Base-by-base conservation (phyloP, 2,329 filamentous ascomycete species). In the Diaporthe capsici region DNA sequence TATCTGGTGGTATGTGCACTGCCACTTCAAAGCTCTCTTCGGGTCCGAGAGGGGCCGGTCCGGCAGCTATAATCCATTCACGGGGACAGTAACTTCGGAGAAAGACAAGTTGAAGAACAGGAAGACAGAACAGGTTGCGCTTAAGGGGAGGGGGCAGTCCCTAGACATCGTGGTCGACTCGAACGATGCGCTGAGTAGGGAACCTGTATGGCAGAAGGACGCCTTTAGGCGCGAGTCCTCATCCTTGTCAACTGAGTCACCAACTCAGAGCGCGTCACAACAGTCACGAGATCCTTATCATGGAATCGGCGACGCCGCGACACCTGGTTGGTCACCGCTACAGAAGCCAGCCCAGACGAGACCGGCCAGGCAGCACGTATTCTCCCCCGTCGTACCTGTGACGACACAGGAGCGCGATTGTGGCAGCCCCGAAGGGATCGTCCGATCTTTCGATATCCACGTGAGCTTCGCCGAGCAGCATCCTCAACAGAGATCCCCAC, bases 1-100 rank as follows among this genome's bases (percentile, higher is more conserved):
- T 74, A 83, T 88, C 31, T 86, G 85, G 78, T 76, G 82, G 53
- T 83, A 83, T 72, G 80, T 85, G n/a, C 77, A 74, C 15, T 65
- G 77, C 20, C 78, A 78, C 70, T 81, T 80, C 76, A 78, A 77
- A 10, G 61, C 71, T 6, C 71, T 79, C 39, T 61, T 61, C 34
- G 57, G 57, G 34, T 25, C 57, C 22, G 13, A 15, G 2, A 39
- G n/a, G 34, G 34, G 57, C 22, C 57, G n/a, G 57, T n/a, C 34
- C 20, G 57, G 22, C 57, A 25, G 34, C 57, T 61, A 61, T 10
- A 61, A 61, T 42, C 57, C 57, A 4, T 17, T 61, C 15, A 61
- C 57, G 9, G 74, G 65, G 53, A 68, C 34, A 25, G 17, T 25
- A 4, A 51, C 74, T 4, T 63, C 51, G 22, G 13, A 39, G 13